These are phyloP conservation scores for Skeletonema potamos DNA, from an alignment of 108 stramenopile species.

Conservation along the genomic window DNA sequence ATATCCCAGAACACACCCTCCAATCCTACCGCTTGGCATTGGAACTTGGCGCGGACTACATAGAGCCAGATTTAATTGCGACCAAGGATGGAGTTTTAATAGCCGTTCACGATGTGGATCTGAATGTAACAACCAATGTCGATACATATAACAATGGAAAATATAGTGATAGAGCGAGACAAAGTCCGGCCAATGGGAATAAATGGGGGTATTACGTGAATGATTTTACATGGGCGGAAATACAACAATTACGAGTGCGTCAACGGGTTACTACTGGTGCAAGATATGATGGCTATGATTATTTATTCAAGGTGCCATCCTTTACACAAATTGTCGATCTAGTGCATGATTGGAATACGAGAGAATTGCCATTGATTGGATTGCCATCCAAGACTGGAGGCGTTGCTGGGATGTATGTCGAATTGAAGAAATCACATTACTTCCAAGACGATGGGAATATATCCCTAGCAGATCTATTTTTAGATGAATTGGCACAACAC, in stretches of 20 bases:
- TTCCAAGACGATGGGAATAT: constrained; percentile 30
- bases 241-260: constrained; percentile 50
- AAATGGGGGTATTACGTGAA: constrained; percentile 57
- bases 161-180: constrained; percentile 11
- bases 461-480: constrained; percentile 36
- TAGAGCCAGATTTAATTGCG: constrained; percentile 79
- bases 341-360: constrained; percentile 58
- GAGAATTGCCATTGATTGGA: constrained; percentile 27
- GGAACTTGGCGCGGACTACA: constrained; percentile 81
- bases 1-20: constrained; percentile 79
- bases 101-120: constrained; percentile 65
- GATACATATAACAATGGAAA: constrained; percentile 22
- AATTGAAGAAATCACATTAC: constrained; percentile 46
- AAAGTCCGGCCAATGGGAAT: constrained; percentile 12
- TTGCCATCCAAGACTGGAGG: constrained; percentile 16
- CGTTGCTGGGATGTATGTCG: constrained; percentile 53
- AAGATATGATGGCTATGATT: constrained; percentile 44
- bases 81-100: constrained; percentile 55
- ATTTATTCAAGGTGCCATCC: constrained; percentile 64
- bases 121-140: constrained; percentile 78
- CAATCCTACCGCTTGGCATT: constrained; percentile 76
- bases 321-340: constrained; percentile 64
- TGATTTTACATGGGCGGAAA: constrained; percentile 70
- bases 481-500: constrained; percentile 27
- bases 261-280: constrained; percentile 50